phyloP scores from a whole-genome alignment of 176 grass and related monocot genomes.

The Paspalum notatum region DNA sequence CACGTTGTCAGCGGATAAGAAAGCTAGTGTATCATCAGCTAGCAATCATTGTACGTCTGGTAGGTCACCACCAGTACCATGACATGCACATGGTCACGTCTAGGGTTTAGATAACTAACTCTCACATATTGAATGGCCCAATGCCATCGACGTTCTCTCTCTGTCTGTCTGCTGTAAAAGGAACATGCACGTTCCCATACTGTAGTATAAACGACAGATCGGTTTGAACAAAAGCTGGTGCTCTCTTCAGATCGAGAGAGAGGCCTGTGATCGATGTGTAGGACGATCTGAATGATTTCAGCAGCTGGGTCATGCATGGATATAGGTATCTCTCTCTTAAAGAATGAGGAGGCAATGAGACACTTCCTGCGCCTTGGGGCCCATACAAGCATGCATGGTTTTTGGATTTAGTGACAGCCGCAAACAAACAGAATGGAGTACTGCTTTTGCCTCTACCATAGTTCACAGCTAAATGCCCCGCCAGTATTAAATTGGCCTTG shows the following conservation, averaged over 20 bases:
- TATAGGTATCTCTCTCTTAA: conserved; percentile 34
- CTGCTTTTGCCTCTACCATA: conserved; percentile 28
- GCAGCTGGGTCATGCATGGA: conserved; percentile 29
- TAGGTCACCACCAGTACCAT: conserved; percentile 7
- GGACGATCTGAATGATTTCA: conserved; percentile 36
- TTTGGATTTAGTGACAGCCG: conserved; percentile 39
- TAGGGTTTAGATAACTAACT: conserved; percentile 40
- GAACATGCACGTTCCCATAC: conserved; percentile 41
- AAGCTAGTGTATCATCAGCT: not conserved
- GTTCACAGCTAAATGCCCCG: not conserved
- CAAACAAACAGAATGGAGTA: conserved; percentile 16
- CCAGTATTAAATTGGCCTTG: not conserved
- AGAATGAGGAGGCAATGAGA: conserved; percentile 54
- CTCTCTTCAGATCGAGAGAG: not conserved
- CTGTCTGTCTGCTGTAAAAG: no score
- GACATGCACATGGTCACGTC: conserved; percentile 32
- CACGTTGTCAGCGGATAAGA: not conserved
- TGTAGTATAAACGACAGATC: conserved; percentile 48
- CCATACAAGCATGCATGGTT: conserved; percentile 42
- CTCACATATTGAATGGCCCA: no score
- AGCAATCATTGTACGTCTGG: conserved; percentile 25
- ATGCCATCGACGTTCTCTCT: conserved; percentile 21
- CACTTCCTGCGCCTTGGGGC: conserved; percentile 33
- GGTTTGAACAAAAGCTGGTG: conserved; percentile 53
- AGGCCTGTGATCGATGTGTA: conserved; percentile 4